Percentiles rank a stretch among this genome's conserved stretches.
These are phyloP conservation scores for Podaxis sp. DNA, from an alignment of 768 basidiomycete species.

Conservation along the genomic window DNA sequence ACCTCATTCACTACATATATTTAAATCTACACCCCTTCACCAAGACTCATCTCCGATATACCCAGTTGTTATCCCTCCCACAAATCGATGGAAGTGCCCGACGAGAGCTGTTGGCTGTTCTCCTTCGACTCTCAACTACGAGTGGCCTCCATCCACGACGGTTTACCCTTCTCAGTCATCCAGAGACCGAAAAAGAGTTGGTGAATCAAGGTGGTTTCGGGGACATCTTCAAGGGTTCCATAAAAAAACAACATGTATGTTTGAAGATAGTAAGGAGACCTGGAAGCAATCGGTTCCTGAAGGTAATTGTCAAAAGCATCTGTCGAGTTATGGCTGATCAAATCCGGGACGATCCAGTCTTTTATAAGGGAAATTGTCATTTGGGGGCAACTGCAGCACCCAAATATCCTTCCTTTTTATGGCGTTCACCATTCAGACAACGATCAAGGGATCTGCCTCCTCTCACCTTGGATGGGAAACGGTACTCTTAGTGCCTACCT, in stretches of 20 bases:
- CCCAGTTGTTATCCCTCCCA: neutral
- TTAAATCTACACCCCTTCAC: too few relatives aligned
- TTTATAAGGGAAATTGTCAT: conserved; percentile 12
- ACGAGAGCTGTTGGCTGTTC: neutral
- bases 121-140: conserved; percentile 10
- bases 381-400: conserved; percentile 11
- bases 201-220: neutral
- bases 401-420: conserved; percentile 15
- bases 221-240: conserved; percentile 2
- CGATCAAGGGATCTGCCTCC: conserved; percentile 3
- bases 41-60: neutral
- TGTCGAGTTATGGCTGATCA: neutral
- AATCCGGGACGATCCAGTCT: neutral
- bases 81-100: neutral
- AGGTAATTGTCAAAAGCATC: neutral
- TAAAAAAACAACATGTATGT: neutral
- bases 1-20: too few relatives aligned
- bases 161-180: neutral
- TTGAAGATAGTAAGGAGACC: neutral
- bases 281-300: conserved; percentile 4
- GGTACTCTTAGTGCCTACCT: conserved; percentile 7
- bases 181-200: neutral
- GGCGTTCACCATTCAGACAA: conserved; percentile 10
- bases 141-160: neutral
- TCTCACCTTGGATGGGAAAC: conserved; percentile 18